These are phyloP conservation scores for Wallemia ichthyophaga DNA, from an alignment of 1,284 basidiomycete genomes.

Conservation along the genomic window DNA sequence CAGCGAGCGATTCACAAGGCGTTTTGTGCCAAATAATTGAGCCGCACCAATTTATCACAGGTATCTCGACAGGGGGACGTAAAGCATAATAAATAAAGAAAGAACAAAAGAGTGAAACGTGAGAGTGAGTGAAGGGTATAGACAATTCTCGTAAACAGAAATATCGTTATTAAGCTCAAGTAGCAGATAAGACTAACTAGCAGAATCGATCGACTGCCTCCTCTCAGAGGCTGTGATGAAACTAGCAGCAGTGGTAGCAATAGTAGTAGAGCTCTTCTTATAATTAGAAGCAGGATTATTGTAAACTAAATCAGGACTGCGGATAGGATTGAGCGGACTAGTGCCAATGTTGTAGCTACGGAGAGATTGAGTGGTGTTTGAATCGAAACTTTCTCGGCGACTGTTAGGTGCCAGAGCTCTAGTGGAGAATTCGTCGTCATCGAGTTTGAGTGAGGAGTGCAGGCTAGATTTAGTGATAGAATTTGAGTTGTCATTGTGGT, in stretches of 20 bases:
- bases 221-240: not conserved
- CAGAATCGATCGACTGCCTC: too few species aligned
- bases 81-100: too few species aligned
- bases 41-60: too few species aligned
- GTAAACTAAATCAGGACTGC: not conserved
- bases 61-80: too few species aligned
- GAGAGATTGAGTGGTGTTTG: not conserved
- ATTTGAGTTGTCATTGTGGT: not conserved
- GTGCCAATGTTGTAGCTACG: not conserved
- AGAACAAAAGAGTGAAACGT: too few species aligned
- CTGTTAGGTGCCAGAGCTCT: not conserved
- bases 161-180: too few species aligned
- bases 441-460: not conserved
- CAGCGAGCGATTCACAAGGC: too few species aligned
- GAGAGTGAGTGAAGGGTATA: too few species aligned
- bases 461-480: not conserved
- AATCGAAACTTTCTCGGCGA: not conserved
- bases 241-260: not conserved
- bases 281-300: not conserved
- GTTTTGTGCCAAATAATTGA: too few species aligned
- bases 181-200: too few species aligned
- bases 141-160: too few species aligned
- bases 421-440: not conserved
- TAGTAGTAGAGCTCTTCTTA: not conserved
- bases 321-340: not conserved